phyloP scores from a whole-genome alignment of 345 rosid species.

The Syzygium aromaticum region DNA sequence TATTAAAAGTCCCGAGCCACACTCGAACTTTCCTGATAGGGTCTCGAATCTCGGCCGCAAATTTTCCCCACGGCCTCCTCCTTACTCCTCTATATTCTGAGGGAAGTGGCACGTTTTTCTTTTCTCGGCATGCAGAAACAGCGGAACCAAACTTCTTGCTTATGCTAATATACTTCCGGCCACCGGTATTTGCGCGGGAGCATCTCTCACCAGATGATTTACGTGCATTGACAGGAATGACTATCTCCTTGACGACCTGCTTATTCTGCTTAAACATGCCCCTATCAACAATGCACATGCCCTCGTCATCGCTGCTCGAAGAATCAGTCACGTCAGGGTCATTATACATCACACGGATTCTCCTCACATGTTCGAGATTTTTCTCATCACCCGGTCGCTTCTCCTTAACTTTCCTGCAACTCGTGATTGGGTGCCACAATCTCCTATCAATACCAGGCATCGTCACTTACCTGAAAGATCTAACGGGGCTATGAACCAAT shows the following conservation, averaged over 20 bases:
- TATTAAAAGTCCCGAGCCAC: background rate
- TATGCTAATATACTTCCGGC: background rate
- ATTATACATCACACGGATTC: background rate
- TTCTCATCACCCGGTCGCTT: background rate
- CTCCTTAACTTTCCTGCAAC: background rate
- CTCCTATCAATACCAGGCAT: background rate
- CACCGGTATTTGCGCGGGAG: background rate
- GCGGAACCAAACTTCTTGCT: background rate
- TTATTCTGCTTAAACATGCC: background rate
- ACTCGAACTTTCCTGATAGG: background rate
- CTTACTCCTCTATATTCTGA: background rate
- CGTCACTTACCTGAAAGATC: background rate
- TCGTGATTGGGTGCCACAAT: background rate
- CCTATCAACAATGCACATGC: background rate
- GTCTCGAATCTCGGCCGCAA: background rate
- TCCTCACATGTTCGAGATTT: background rate
- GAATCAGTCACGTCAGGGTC: constrained; percentile 1
- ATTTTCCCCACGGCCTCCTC: constrained; percentile 1
- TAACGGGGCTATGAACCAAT: background rate
- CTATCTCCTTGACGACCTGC: background rate
- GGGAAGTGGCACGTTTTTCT: background rate
- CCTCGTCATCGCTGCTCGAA: background rate
- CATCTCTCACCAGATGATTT: background rate
- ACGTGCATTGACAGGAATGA: background rate
- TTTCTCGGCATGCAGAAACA: background rate